Evolutionary conservation across 331 rosid genomes (phyloP).

Genomic region (Acacia concinna): DNA sequence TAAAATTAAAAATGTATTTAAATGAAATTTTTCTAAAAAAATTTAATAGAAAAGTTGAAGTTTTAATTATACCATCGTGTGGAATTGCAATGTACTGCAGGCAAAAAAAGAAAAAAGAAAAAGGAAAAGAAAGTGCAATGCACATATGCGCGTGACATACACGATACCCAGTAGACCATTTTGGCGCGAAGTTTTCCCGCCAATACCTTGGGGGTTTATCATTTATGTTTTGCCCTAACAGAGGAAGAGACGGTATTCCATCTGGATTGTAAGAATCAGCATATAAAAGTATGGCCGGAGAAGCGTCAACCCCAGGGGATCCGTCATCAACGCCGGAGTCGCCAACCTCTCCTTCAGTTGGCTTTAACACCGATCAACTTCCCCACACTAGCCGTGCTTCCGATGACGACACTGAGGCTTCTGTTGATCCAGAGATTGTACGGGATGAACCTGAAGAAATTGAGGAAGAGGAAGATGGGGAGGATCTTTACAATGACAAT

Average conservation of each 20-base stretch:
- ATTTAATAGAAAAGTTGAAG: too few relatives aligned
- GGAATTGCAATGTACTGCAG: too few relatives aligned
- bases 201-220: not conserved
- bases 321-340: not conserved
- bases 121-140: too few relatives aligned
- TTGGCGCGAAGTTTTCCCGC: not conserved
- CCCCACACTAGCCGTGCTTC: not conserved
- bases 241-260: not conserved
- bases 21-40: too few relatives aligned
- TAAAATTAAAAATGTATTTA: too few relatives aligned
- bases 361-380: constrained; percentile 6
- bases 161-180: not conserved
- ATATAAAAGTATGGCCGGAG: not conserved
- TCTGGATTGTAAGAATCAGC: not conserved
- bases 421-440: not conserved
- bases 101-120: too few relatives aligned
- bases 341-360: not conserved
- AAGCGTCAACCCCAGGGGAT: not conserved
- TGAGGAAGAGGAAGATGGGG: not conserved
- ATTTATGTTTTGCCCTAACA: not conserved
- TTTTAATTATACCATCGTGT: too few relatives aligned
- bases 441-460: constrained; percentile 1
- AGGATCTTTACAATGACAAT: not conserved
- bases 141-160: not conserved
- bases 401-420: not conserved